These are phyloP conservation scores for Desmodesmus armatus DNA, from an alignment of 139 green algal genomes.

Conservation along the genomic window DNA sequence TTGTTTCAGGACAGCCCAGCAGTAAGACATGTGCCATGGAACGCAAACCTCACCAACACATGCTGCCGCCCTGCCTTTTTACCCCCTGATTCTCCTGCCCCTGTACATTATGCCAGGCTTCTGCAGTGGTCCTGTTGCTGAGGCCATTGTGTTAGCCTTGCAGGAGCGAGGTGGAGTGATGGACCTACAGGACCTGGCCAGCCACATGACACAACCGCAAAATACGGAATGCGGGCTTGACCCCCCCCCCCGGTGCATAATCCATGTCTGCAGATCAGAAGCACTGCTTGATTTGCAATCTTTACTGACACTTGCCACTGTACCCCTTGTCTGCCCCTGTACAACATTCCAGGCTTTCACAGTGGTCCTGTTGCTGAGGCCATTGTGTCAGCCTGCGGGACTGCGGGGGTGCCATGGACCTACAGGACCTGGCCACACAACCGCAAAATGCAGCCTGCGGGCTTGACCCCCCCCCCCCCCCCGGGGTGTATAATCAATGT, in stretches of 20 bases:
- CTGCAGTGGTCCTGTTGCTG: constrained; percentile 69
- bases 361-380: constrained; percentile 64
- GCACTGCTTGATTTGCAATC: background rate
- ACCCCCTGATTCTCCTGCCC: no score
- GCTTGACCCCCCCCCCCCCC: no score
- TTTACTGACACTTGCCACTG: no score
- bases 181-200: constrained; percentile 62
- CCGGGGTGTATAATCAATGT: no score
- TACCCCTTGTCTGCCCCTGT: no score
- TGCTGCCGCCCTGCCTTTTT: no score
- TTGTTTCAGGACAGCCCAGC: no score
- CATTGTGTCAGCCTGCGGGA: constrained; percentile 66
- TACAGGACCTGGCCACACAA: constrained; percentile 63
- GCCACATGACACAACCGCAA: constrained; percentile 60
- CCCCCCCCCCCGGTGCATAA: no score
- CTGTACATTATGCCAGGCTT: constrained; percentile 64
- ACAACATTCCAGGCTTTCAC: constrained; percentile 76
- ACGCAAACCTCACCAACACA: no score
- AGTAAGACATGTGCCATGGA: no score
- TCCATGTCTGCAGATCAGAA: background rate
- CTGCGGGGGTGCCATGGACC: constrained; percentile 64
- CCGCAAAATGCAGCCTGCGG: no score
- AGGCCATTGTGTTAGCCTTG: constrained; percentile 71
- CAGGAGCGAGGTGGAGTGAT: constrained; percentile 66
- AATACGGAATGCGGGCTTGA: no score